Percentiles rank a stretch among this genome's conserved stretches.
Conservation (phyloP, 2,329 filamentous ascomycete genomes). For the Capronia epimyces region DNA sequence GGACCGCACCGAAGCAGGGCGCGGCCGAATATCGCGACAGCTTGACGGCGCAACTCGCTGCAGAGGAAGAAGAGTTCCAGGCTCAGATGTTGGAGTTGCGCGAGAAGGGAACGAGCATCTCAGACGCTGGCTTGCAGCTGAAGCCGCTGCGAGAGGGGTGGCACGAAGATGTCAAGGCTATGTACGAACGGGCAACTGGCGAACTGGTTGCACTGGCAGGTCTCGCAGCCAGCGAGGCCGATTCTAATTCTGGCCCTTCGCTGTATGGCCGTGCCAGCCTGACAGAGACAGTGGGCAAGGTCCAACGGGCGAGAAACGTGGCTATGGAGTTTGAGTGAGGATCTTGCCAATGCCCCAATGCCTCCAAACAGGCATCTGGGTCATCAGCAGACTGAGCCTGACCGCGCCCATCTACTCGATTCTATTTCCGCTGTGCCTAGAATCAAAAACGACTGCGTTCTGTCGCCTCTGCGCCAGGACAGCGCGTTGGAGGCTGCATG, state of each 20-base stretch:
- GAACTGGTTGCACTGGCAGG: conserved; percentile 38
- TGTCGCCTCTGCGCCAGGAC: too few relatives aligned
- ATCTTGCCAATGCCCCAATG: too few relatives aligned
- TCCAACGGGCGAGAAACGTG: conserved; percentile 43
- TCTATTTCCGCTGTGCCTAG: too few relatives aligned
- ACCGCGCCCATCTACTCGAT: too few relatives aligned
- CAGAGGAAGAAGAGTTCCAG: conserved; percentile 43
- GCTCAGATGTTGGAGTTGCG: conserved; percentile 8
- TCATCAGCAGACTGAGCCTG: too few relatives aligned
- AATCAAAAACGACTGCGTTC: too few relatives aligned
- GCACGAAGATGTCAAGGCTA: conserved; percentile 39
- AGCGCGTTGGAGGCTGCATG: too few relatives aligned
- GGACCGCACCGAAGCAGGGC: conserved; percentile 41
- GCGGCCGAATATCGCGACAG: conserved; percentile 38
- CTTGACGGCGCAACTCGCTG: conserved; percentile 34
- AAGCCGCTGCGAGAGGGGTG: conserved; percentile 25
- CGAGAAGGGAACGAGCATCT: conserved; percentile 1
- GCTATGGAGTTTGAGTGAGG: conserved; percentile 44
- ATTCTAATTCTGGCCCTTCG: conserved; percentile 27
- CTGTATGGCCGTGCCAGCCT: conserved; percentile 32
- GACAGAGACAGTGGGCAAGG: conserved; percentile 44
- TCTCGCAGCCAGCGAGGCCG: conserved; percentile 26
- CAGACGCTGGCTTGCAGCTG: conserved; percentile 16
- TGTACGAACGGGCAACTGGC: conserved; percentile 40
- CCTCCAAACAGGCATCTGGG: too few relatives aligned